Evolutionary conservation across 1,139 yeast species (phyloP), one percentile per base, ranked within the genome.

Genomic region (Pichia sp.): DNA sequence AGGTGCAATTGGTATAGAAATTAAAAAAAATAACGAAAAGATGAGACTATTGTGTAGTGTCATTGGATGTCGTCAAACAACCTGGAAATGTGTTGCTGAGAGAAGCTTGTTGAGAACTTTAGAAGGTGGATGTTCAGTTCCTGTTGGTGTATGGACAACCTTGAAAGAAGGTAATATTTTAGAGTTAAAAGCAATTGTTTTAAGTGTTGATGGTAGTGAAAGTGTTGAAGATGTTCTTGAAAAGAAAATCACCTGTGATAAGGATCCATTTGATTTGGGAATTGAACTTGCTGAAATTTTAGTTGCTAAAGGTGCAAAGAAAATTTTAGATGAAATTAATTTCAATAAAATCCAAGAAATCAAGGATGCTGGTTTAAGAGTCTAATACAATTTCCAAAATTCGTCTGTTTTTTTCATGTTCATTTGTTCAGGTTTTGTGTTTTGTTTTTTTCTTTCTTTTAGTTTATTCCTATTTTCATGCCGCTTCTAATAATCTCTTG

Each of bases 91-190:
- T 66, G 67, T 81, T n/a, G 95, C 97, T 6, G 98, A 92, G 68
- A 76, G 98, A 59, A 73, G 94, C 15, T 71, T 92, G 52, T 80
- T 92, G 88, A 76, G 95, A 65, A 76, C 85, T 35, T 73, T 92
- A 52, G 97, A 92, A 69, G 98, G 98, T 52, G 98, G 98, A 16
- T 92, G 98, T 68, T 87, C 96, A 0, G 97, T 92, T 11, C 98
- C 98, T 12, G 86, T 92, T 57, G 98, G 98, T 43, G 61, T 61
- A 34, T 96, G 88, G 43, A 76, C 83, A 50, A 60, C 63, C 7
- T 84, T 73, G 57, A 68, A 82, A 57, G 62, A 57, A 2, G 71
- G 78, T 0, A 65, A 71, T 34, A 56, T 53, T 16, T 69, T 85
- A 49, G 56, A 65, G 13, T 70, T 92, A 56, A 77, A 77, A 53